Base-by-base conservation (phyloP, 2,329 filamentous ascomycete species). In the Colletotrichum lentis region DNA sequence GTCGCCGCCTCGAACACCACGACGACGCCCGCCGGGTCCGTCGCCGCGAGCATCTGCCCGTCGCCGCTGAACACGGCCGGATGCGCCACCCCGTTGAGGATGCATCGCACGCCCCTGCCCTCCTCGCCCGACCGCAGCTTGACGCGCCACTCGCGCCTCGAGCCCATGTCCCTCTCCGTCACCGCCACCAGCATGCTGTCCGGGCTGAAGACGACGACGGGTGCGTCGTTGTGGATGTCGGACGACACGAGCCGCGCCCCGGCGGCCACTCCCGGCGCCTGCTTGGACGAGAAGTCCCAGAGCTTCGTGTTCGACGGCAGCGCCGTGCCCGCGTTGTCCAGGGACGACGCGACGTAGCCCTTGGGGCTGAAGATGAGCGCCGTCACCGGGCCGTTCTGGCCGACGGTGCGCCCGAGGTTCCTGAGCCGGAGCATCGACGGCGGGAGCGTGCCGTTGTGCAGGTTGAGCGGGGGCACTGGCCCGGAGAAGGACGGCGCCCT, bases 401-500 rank as follows among this genome's bases (percentile, higher is more conserved):
- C 44, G 10, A 14, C 10, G 5, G 50, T 24, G 43, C 52, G 57
- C 16, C 37, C 43, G 5, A 57, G 35, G 35, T 31, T 52, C 35
- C 14, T 43, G 24, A 67, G 58, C 24, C 64, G 58, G 14, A 67
- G 64, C 37, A 50, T 37, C 0, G 64, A 62, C 5, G 64, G 58
- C 3, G 64, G 50, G 5, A 57, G n/a, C 2, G 43, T 67, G 59
- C 58, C 57, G 44, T 55, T 37, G n/a, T 43, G 43, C 12, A 56
- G 64, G 43, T 55, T 55, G 53, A 67, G 58, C n/a, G 64, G 63
- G 10, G 24, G 58, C 20, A 50, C 50, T 16, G 59, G 63, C 5
- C 59, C 50, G n/a, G 52, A 43, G 22, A 44, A 5, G 44, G 57
- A 62, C 14, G 58, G 31, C 10, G 63, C 52, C 37, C 52, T 47